Evolutionary conservation across 768 basidiomycete genomes (phyloP).

Genomic region (Amanita muscaria): DNA sequence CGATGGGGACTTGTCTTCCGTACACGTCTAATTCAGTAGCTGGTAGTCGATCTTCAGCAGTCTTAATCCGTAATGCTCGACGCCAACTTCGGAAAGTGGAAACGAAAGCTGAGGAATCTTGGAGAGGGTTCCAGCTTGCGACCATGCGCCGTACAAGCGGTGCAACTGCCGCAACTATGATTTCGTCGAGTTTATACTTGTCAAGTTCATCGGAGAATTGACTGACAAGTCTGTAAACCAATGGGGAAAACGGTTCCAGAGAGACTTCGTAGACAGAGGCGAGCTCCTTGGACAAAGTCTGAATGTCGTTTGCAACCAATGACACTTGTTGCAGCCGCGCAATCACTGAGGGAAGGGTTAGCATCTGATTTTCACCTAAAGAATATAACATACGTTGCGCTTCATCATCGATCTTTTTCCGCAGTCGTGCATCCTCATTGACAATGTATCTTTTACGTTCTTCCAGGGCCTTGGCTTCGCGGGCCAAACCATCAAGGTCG

Average conservation of each 20-base stretch:
- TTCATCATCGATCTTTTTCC: conserved; percentile 65
- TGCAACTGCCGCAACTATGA: conserved; percentile 86
- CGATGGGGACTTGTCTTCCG: conserved; percentile 33
- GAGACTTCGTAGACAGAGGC: conserved; percentile 61
- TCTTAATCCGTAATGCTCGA: conserved; percentile 52
- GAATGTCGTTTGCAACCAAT: conserved; percentile 65
- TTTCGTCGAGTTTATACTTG: conserved; percentile 75
- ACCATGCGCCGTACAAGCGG: conserved; percentile 73
- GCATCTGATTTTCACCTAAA: not conserved
- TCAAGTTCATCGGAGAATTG: conserved; percentile 72
- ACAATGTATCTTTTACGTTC: conserved; percentile 68
- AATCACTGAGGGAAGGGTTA: conserved; percentile 45
- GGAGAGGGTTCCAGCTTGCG: conserved; percentile 74
- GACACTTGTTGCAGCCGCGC: conserved; percentile 70
- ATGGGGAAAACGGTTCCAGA: conserved; percentile 62
- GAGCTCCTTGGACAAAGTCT: conserved; percentile 52
- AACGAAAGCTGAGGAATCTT: conserved; percentile 58
- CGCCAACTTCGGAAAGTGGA: conserved; percentile 65
- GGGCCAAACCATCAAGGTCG: conserved; percentile 81
- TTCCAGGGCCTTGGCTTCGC: conserved; percentile 78
- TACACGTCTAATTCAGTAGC: conserved; percentile 46
- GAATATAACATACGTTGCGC: conserved; percentile 51
- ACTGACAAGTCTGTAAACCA: conserved; percentile 63
- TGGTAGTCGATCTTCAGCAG: conserved; percentile 31
- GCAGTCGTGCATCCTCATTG: conserved; percentile 62